A percentile compares a stretch with the other conserved stretches of the same genome.
Evolutionary conservation across 441 rosid genomes (phyloP).

Genomic region (Geranium incanum): DNA sequence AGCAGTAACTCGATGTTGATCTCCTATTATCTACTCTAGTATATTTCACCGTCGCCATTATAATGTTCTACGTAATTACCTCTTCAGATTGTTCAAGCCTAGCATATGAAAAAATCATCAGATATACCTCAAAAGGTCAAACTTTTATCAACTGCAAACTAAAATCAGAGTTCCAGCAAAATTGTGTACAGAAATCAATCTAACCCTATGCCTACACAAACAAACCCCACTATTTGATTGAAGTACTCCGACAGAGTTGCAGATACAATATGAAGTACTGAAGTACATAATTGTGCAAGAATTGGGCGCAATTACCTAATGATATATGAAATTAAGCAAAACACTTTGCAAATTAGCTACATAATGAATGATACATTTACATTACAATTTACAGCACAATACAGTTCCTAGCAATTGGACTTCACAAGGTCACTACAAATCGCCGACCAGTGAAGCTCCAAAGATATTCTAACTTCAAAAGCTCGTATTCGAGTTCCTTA

Average conservation of each 20-base stretch:
- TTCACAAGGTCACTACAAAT: neutral
- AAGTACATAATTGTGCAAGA: neutral
- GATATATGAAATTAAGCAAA: neutral
- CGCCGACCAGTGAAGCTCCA: neutral
- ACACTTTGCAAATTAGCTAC: neutral
- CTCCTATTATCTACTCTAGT: constrained; percentile 63
- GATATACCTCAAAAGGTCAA: constrained; percentile 3
- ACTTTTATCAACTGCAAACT: neutral
- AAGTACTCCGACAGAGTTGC: neutral
- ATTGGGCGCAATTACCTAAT: neutral
- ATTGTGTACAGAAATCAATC: too few species aligned
- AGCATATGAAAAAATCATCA: neutral
- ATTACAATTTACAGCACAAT: too few species aligned
- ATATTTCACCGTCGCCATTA: constrained; percentile 69
- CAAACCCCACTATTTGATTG: neutral
- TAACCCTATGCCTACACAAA: neutral
- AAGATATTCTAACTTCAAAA: neutral
- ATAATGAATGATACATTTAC: neutral
- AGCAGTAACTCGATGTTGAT: constrained; percentile 60
- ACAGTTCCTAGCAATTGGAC: neutral
- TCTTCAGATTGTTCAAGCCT: neutral
- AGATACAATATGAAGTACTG: too few species aligned
- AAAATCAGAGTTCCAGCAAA: neutral
- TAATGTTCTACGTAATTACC: neutral
- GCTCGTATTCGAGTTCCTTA: neutral